Percentiles rank a stretch among this genome's conserved stretches.
phyloP scores from a whole-genome alignment of 1,284 basidiomycete genomes.

The Anthracocystis panici-leucophaei region DNA sequence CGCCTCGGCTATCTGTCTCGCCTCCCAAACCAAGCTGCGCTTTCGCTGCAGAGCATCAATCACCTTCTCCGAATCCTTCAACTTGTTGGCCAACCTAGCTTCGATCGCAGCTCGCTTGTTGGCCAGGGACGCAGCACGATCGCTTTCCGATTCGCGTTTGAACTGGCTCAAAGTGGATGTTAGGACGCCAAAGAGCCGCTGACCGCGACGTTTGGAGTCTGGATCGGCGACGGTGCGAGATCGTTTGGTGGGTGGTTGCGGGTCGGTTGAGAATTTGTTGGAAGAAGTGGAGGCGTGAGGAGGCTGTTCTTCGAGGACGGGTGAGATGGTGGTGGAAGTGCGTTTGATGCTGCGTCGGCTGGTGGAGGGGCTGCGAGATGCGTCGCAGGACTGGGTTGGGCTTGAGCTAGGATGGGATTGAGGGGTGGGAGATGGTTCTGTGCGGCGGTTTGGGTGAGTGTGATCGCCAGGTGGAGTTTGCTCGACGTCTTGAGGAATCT shows the following conservation, averaged over 20 bases:
- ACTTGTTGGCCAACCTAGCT: slow-evolving; percentile 17
- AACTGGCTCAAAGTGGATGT: slow-evolving; percentile 31
- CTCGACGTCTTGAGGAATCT: neutral
- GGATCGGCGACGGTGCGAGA: slow-evolving; percentile 9
- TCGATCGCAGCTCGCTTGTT: slow-evolving; percentile 19
- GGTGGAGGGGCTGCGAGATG: slow-evolving; percentile 14
- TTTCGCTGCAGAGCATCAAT: neutral
- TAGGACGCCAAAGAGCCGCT: slow-evolving; percentile 33
- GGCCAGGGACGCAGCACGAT: slow-evolving; percentile 4
- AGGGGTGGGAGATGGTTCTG: slow-evolving; percentile 5
- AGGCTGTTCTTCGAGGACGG: slow-evolving; percentile 25
- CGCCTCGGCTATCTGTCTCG: slow-evolving; percentile 21
- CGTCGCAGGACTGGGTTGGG: neutral
- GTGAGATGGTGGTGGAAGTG: slow-evolving; percentile 14
- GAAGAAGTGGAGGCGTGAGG: neutral
- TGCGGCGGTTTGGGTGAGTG: neutral
- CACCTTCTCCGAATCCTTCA: neutral
- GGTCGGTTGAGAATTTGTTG: neutral
- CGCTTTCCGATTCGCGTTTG: slow-evolving; percentile 32
- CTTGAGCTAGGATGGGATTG: slow-evolving; percentile 3
- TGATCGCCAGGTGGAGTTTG: neutral
- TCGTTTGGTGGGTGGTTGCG: slow-evolving; percentile 2
- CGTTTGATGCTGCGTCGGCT: slow-evolving; percentile 15
- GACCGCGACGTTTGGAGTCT: slow-evolving; percentile 14
- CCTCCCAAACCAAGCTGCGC: slow-evolving; percentile 22